phyloP scores from a whole-genome alignment of 1,284 basidiomycete species.

The Fomitopsis betulina region DNA sequence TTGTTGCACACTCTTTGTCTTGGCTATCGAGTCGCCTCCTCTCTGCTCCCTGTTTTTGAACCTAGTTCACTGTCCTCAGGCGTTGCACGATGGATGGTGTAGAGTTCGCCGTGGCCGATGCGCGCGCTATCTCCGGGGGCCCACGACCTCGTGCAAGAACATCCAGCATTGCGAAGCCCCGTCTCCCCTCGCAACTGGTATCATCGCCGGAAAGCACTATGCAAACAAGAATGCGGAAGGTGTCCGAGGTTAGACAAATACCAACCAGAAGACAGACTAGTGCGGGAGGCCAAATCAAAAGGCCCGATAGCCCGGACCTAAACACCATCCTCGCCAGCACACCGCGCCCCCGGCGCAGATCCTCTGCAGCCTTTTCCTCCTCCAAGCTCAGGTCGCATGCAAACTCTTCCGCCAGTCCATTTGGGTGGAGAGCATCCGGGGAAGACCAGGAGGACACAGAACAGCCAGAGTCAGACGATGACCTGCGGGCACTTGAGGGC shows the following conservation, averaged over 20 bases:
- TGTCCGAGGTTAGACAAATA: not conserved
- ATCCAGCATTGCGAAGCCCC: constrained; percentile 16
- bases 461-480: constrained; percentile 15
- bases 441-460: constrained; percentile 4
- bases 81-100: not conserved
- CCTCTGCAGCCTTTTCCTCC: constrained; percentile 19
- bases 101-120: not conserved
- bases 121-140: constrained; percentile 19
- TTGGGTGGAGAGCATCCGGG: constrained; percentile 16
- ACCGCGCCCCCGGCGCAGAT: constrained; percentile 35
- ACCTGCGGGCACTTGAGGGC: constrained; percentile 25
- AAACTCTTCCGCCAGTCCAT: constrained; percentile 13
- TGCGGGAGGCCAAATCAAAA: constrained; percentile 3
- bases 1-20: not conserved
- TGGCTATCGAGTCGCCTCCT: not conserved
- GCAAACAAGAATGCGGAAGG: not conserved
- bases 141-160: constrained; percentile 14
- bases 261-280: constrained; percentile 9
- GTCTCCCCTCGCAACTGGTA: not conserved
- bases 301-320: constrained; percentile 43
- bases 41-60: not conserved
- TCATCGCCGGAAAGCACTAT: not conserved
- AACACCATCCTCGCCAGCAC: constrained; percentile 41
- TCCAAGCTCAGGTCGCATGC: constrained; percentile 9
- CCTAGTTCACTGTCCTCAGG: not conserved